Evolutionary conservation across 2,329 filamentous ascomycete species (phyloP).

Genomic region (Didymella keratinophila): DNA sequence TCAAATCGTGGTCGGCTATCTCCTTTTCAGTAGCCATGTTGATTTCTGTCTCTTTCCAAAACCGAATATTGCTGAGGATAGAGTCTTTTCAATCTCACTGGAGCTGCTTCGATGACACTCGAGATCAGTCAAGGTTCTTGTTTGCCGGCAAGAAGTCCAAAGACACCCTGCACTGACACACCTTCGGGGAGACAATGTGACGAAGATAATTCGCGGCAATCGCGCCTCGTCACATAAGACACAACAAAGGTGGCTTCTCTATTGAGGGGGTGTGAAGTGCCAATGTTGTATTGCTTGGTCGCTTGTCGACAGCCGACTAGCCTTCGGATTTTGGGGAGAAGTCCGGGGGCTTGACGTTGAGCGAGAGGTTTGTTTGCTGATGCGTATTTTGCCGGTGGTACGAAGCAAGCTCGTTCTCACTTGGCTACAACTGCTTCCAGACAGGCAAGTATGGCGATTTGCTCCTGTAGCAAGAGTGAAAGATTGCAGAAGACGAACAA

Average conservation of each 20-base stretch:
- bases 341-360: neutral
- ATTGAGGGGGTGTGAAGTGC: neutral
- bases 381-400: neutral
- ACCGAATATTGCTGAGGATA: neutral
- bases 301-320: neutral
- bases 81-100: neutral
- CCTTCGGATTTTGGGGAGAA: neutral
- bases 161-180: neutral
- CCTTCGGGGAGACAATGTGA: neutral
- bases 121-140: neutral
- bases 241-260: neutral
- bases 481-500: neutral
- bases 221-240: neutral
- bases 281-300: neutral
- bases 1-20: conserved; percentile 13
- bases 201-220: neutral
- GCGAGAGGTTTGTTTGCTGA: neutral
- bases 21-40: conserved; percentile 17
- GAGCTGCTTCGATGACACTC: too few relatives aligned
- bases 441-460: neutral
- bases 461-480: neutral
- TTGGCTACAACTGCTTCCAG: neutral
- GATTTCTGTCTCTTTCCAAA: neutral
- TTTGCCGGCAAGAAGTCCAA: neutral
- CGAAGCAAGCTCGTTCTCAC: neutral